phyloP scores from a whole-genome alignment of 345 rosid species.

The Diplotaxis tenuifolia region DNA sequence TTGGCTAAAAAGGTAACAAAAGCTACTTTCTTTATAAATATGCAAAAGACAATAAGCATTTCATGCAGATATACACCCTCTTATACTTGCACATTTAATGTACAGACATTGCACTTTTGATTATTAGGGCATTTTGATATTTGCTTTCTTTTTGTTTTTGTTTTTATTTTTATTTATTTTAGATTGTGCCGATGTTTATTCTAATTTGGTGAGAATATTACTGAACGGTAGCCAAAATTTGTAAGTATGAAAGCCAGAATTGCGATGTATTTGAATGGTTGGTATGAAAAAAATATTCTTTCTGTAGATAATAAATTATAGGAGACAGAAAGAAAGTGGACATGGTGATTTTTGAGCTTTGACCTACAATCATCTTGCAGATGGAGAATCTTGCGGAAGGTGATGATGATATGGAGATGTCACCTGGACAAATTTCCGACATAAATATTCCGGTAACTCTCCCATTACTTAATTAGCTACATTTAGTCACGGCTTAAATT shows the following conservation, averaged over 20 bases:
- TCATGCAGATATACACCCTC: background rate
- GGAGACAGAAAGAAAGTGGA: background rate
- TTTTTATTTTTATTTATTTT: too few species aligned
- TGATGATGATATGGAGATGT: constrained; percentile 14
- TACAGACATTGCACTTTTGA: background rate
- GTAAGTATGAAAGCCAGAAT: background rate
- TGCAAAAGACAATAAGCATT: background rate
- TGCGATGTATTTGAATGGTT: background rate
- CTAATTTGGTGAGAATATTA: background rate
- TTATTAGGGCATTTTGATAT: background rate
- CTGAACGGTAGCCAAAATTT: background rate
- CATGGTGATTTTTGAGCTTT: background rate
- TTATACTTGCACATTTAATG: background rate
- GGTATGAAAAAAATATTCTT: background rate
- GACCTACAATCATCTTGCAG: constrained; percentile 8
- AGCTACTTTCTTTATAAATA: background rate
- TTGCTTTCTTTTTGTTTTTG: too few species aligned
- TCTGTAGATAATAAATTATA: background rate
- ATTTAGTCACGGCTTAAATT: background rate
- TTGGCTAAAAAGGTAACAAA: background rate
- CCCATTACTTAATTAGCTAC: constrained; percentile 22
- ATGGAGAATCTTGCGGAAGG: background rate
- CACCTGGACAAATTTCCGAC: constrained; percentile 24
- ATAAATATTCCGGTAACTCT: constrained; percentile 27
- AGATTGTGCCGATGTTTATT: background rate